Evolutionary conservation across 441 rosid species (phyloP), one percentile per base, ranked within the genome.

Genomic region (Populus hybrid): DNA sequence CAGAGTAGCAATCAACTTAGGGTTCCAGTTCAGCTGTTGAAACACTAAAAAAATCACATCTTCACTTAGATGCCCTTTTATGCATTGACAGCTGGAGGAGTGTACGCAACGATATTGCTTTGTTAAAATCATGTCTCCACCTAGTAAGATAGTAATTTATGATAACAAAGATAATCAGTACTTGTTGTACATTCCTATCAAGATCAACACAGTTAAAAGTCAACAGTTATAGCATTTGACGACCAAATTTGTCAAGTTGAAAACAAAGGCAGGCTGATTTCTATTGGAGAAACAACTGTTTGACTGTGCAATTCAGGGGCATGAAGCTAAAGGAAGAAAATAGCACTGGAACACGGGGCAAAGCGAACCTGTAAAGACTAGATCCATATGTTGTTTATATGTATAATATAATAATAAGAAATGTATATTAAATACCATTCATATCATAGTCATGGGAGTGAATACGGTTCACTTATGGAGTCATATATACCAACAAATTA

Each of bases 21-120:
- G n/a, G n/a, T n/a, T n/a, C n/a, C n/a, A n/a, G n/a, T n/a, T n/a
- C n/a, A n/a, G n/a, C n/a, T n/a, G n/a, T n/a, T n/a, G n/a, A n/a
- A n/a, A n/a, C n/a, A n/a, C n/a, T n/a, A n/a, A n/a, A n/a, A n/a
- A n/a, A n/a, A n/a, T n/a, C n/a, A n/a, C n/a, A n/a, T n/a, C n/a
- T 80, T 96, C 98, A 56, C 89, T 94, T 50, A 93, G 83, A 86
- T 96, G 99, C 53, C 99, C 98, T 85, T 92, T 96, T 7, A 86
- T 94, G 86, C 99, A 96, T 83, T 86, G 93, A 80, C 99, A 96
- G 80, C 92, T 94, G 6, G 97, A 85, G 2, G 99, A 96, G 87
- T 96, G 99, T 83, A 91, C 80, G 84, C 99, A 96, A 36, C 98
- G 95, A 77, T 94, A 90, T 74, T 96, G 98, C 86, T 94, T 96